Conservation (phyloP, 495 filamentous ascomycete genomes). For the Barbatosphaeria neglecta region DNA sequence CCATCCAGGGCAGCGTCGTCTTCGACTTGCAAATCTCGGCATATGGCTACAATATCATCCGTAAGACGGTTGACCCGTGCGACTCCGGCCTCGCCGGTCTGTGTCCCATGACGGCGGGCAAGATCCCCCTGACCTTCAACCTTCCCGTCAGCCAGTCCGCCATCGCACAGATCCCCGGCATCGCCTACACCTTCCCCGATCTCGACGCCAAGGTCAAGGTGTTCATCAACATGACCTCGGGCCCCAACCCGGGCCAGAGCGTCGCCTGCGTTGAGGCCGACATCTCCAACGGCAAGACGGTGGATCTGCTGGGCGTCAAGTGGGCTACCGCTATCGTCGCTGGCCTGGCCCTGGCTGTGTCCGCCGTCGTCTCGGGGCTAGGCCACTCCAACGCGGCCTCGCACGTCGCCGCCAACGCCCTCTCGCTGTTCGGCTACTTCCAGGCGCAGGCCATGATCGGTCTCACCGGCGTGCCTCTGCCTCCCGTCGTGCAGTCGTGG, state of each 20-base stretch:
- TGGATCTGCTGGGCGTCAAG: slow-evolving; percentile 77
- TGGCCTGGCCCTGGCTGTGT: slow-evolving; percentile 69
- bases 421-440: slow-evolving; percentile 92
- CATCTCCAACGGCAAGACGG: slow-evolving; percentile 87
- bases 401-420: slow-evolving; percentile 84
- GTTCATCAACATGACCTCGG: slow-evolving; percentile 56
- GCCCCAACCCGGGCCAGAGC: slow-evolving; percentile 31
- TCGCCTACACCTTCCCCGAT: slow-evolving; percentile 85
- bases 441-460: slow-evolving; percentile 94
- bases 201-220: slow-evolving; percentile 81
- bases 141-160: slow-evolving; percentile 46
- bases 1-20: slow-evolving; percentile 72
- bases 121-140: slow-evolving; percentile 64
- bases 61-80: slow-evolving; percentile 66
- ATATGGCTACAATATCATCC: slow-evolving; percentile 65
- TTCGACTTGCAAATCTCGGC: slow-evolving; percentile 67
- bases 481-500: slow-evolving; percentile 86
- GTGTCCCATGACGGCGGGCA: slow-evolving; percentile 87
- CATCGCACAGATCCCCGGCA: slow-evolving; percentile 58
- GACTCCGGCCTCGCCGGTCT: slow-evolving; percentile 55
- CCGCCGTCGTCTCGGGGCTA: slow-evolving; percentile 69
- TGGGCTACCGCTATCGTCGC: slow-evolving; percentile 84
- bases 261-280: slow-evolving; percentile 83
- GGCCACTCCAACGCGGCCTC: slow-evolving; percentile 95
- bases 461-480: slow-evolving; percentile 71